These are phyloP conservation scores for Papiliotrema fonsecae DNA, from an alignment of 1,284 basidiomycete species.

Conservation along the genomic window DNA sequence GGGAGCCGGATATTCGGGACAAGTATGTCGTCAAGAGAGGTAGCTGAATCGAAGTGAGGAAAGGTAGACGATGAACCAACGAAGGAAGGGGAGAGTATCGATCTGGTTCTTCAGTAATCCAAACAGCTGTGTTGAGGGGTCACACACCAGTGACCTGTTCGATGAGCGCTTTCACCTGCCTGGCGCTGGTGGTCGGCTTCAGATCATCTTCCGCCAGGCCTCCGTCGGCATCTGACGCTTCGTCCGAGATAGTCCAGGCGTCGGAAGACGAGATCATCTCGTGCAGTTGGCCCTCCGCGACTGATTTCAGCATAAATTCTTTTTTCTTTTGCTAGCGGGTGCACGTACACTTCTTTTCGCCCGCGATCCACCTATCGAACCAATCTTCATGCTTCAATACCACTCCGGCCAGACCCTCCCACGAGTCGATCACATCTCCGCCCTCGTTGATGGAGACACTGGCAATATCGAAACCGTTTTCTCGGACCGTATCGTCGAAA, in stretches of 20 bases:
- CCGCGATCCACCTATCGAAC: conserved; percentile 85
- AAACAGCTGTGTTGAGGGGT: neutral
- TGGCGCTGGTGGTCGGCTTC: conserved; percentile 64
- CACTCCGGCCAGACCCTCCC: conserved; percentile 73
- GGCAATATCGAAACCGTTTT: conserved; percentile 67
- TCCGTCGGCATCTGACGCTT: conserved; percentile 55
- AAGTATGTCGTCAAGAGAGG: conserved; percentile 76
- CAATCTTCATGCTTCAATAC: conserved; percentile 78
- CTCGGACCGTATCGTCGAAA: conserved; percentile 78
- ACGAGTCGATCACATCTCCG: conserved; percentile 47
- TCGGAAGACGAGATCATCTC: conserved; percentile 73
- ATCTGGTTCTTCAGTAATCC: conserved; percentile 52
- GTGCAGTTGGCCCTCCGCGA: conserved; percentile 57
- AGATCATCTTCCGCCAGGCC: conserved; percentile 51
- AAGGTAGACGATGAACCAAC: conserved; percentile 69
- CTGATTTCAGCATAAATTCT: conserved; percentile 56
- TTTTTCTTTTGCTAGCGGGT: conserved; percentile 31
- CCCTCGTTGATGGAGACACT: conserved; percentile 19
- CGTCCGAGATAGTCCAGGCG: conserved; percentile 82
- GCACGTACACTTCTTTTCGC: conserved; percentile 74
- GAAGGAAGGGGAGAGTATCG: conserved; percentile 83
- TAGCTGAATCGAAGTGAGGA: conserved; percentile 77
- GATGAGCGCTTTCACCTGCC: conserved; percentile 72
- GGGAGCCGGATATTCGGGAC: conserved; percentile 68
- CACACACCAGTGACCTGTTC: conserved; percentile 77